These are phyloP conservation scores for Tremella mesenterica DNA, from an alignment of 768 basidiomycete species.

Conservation along the genomic window DNA sequence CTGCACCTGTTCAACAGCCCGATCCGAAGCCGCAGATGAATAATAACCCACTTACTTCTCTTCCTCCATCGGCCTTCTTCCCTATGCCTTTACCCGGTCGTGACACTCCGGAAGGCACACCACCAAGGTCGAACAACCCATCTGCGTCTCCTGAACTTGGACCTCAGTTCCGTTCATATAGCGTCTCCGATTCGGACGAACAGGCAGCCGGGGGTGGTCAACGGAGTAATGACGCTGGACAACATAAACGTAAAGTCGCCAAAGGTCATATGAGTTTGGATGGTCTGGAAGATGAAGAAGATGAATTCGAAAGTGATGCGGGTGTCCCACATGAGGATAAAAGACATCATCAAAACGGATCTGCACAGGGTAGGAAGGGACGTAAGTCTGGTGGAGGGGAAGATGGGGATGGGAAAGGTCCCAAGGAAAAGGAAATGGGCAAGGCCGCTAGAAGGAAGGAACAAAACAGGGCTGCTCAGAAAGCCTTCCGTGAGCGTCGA, in stretches of 20 bases:
- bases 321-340: slow-evolving; percentile 37
- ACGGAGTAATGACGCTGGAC: slow-evolving; percentile 4
- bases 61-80: slow-evolving; percentile 35
- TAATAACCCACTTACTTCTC: slow-evolving; percentile 8
- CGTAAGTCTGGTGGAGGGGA: slow-evolving; percentile 27
- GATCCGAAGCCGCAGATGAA: background rate
- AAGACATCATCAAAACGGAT: slow-evolving; percentile 9
- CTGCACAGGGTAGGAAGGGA: slow-evolving; percentile 14
- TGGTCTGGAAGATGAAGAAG: slow-evolving; percentile 13
- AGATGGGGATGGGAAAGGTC: slow-evolving; percentile 5
- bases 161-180: no score
- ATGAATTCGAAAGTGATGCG: slow-evolving; percentile 29
- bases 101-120: slow-evolving; percentile 31
- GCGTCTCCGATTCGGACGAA: slow-evolving; percentile 18
- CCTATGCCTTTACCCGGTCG: slow-evolving; percentile 21
- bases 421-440: slow-evolving; percentile 16
- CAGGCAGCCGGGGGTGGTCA: background rate
- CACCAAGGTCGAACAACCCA: slow-evolving; percentile 17
- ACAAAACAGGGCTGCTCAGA: slow-evolving; percentile 93
- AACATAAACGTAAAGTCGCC: slow-evolving; percentile 24
- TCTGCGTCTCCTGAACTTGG: slow-evolving; percentile 12
- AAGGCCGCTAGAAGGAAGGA: slow-evolving; percentile 69
- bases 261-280: slow-evolving; percentile 7
- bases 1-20: background rate
- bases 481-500: slow-evolving; percentile 93